phyloP scores from a whole-genome alignment of 2,329 filamentous ascomycete genomes.

The Arachnomyces sp. region DNA sequence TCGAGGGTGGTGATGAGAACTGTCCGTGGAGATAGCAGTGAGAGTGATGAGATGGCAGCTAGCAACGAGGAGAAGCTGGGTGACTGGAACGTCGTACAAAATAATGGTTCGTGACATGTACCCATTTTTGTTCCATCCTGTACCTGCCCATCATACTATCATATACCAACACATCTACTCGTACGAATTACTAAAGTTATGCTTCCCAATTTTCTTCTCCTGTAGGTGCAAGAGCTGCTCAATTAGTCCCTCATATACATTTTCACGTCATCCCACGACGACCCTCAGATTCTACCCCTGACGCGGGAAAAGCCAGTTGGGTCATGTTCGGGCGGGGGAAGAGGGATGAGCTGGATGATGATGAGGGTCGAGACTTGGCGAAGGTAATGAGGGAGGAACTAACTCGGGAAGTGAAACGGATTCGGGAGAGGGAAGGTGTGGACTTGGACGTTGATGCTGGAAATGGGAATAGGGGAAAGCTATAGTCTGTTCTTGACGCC shows the following conservation, averaged over 20 bases:
- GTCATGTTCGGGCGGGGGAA: slow-evolving; percentile 41
- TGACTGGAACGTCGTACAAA: slow-evolving; percentile 97
- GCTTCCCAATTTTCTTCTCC: slow-evolving; percentile 3
- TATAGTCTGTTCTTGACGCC: too few species aligned
- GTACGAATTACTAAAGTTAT: too few species aligned
- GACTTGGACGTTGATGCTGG: slow-evolving; percentile 22
- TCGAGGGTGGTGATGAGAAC: slow-evolving; percentile 66
- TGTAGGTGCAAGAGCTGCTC: slow-evolving; percentile 67
- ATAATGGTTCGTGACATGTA: slow-evolving; percentile 59
- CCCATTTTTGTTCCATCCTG: neutral
- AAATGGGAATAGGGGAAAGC: slow-evolving; percentile 9
- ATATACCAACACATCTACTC: too few species aligned
- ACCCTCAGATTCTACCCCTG: slow-evolving; percentile 20
- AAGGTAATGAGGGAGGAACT: slow-evolving; percentile 29
- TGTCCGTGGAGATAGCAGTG: slow-evolving; percentile 39
- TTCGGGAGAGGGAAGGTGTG: slow-evolving; percentile 29
- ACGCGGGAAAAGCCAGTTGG: slow-evolving; percentile 17
- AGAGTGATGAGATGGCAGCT: slow-evolving; percentile 23
- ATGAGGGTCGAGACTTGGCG: slow-evolving; percentile 33
- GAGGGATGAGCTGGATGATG: slow-evolving; percentile 40
- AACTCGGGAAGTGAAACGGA: slow-evolving; percentile 27
- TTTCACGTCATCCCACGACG: slow-evolving; percentile 90
- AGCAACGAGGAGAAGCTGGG: slow-evolving; percentile 53
- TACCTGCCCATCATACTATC: too few species aligned
- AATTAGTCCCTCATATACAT: slow-evolving; percentile 88